Evolutionary conservation across 2,329 filamentous ascomycete genomes (phyloP), one percentile per base, ranked within the genome.

Genomic region (Alternaria sp.): DNA sequence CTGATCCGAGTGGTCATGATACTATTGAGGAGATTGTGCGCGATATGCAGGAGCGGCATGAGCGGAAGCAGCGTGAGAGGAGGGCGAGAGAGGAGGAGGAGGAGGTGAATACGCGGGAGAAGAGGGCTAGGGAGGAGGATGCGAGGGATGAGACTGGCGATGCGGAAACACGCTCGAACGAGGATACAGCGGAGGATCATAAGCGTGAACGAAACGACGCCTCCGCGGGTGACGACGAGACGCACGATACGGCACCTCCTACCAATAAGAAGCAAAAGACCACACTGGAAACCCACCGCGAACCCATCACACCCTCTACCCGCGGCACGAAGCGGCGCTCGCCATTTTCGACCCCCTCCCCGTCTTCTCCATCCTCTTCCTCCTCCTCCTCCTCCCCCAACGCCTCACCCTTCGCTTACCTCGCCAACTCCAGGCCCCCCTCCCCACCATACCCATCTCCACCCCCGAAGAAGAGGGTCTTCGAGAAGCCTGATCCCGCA

Each of bases 131-230:
- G 40, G 26, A 46, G 1, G 54, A 46, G 25, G 47, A 52, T 6
- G 19, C 45, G 7, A 15, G 1, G 17, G 12, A n/a, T 15, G 30
- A 2, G 17, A 12, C 11, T 40, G 5, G 1, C 3, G 30, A 43
- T 43, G 15, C 4, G 7, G 1, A 10, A 21, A 54, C 10, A 0
- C 10, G 1, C 0, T 2, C 1, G 15, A 11, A 25, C 7, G 15
- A n/a, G 17, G 26, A 12, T 17, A 6, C 12, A 4, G 2, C 5
- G 19, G 6, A 2, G 28, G 11, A 4, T 1, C 6, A 3, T 21
- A 9, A 32, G 13, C 49, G 6, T 17, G 12, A 8, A 10, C 26
- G 25, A 21, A 19, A 8, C 11, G 25, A 3, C 11, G 4, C 11
- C 2, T 12, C 4, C 10, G 2, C n/a, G 17, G 8, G 10, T 19